Evolutionary conservation across 495 filamentous ascomycete genomes (phyloP), one percentile per base, ranked within the genome.

Genomic region (Aspergillus incahuasiensis): DNA sequence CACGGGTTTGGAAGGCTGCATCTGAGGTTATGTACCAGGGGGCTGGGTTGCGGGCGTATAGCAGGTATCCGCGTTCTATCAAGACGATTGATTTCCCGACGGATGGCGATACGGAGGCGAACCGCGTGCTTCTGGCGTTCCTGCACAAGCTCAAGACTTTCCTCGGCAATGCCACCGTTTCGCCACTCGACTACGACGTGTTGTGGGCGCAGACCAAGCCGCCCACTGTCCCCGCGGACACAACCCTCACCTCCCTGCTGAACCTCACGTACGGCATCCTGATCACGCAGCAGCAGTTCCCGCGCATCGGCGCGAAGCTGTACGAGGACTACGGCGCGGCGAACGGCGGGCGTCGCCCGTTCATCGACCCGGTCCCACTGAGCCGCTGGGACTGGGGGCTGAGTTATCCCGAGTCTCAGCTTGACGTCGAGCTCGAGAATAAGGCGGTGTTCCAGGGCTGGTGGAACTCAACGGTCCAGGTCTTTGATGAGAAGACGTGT

Each of bases 351-450:
- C 73, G 78, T 25, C 59, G 50, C 1, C 82, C 81, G 0, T 84
- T 82, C 44, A 64, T 85, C 20, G 73, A 84, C 62, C 82, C 48
- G 9, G 48, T 50, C 0, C 83, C 84, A 0, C 57, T 82, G 3
- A 56, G 69, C 1, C 77, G 84, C 6, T 88, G 83, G 82, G 18
- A 38, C 18, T 86, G 73, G 63, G 83, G 77, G 18, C 74, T 79
- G 51, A 47, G 60, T 1, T 65, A 72, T 39, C 69, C 78, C 0
- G 63, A 68, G 2, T 64, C 65, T 0, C 59, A 77, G 12, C 59
- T 61, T 1, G 62, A 70, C 5, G 55, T 64, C 4, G 78, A 74
- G 16, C 40, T 73, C 25, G 51, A 60, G 5, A 80, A 81, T 56
- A 78, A 76, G 54, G 75, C 74, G 4, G 54, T 74, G 2, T 86